A percentile compares a stretch with the other conserved stretches of the same genome.
These are phyloP conservation scores for Leishmania gerbilli DNA, from an alignment of 208 protist species.

Conservation along the genomic window DNA sequence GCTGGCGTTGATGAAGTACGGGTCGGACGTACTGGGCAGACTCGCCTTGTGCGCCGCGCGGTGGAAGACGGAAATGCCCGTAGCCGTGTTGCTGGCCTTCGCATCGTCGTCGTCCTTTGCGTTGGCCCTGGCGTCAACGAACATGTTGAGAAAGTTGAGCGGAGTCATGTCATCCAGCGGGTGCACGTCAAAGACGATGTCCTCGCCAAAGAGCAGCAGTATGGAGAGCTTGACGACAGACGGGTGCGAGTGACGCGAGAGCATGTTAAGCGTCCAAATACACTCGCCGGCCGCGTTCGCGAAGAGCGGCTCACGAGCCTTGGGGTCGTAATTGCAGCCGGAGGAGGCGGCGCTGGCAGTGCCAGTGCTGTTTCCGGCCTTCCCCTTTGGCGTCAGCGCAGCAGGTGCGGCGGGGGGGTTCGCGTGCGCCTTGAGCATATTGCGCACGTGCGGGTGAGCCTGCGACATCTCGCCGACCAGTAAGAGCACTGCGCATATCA, in stretches of 20 bases:
- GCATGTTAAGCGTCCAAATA: slow-evolving; percentile 79
- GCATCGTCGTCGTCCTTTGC: slow-evolving; percentile 43
- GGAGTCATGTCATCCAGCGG: slow-evolving; percentile 91
- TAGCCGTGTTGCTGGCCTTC: slow-evolving; percentile 32
- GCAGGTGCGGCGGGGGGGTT: background rate
- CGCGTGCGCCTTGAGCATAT: slow-evolving; percentile 23
- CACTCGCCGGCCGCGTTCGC: slow-evolving; percentile 70
- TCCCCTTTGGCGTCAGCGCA: background rate
- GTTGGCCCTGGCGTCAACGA: slow-evolving; percentile 79
- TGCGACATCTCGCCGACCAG: slow-evolving; percentile 87
- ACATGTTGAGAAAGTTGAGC: slow-evolving; percentile 89
- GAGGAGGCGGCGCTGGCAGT: background rate
- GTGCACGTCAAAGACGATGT: slow-evolving; percentile 88
- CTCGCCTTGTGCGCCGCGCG: slow-evolving; percentile 63
- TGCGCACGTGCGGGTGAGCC: slow-evolving; percentile 55
- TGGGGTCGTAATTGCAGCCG: slow-evolving; percentile 71
- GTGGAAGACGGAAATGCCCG: slow-evolving; percentile 80
- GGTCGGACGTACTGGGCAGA: slow-evolving; percentile 84
- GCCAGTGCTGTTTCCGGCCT: background rate
- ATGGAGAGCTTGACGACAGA: slow-evolving; percentile 89
- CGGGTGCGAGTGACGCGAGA: slow-evolving; percentile 87
- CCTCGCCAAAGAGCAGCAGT: slow-evolving; percentile 83
- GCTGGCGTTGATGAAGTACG: slow-evolving; percentile 85
- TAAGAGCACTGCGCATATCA: slow-evolving; percentile 89
- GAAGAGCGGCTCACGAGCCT: slow-evolving; percentile 87